Evolutionary conservation across 2,329 filamentous ascomycete genomes (phyloP).

Genomic region (Elsinoe australis): DNA sequence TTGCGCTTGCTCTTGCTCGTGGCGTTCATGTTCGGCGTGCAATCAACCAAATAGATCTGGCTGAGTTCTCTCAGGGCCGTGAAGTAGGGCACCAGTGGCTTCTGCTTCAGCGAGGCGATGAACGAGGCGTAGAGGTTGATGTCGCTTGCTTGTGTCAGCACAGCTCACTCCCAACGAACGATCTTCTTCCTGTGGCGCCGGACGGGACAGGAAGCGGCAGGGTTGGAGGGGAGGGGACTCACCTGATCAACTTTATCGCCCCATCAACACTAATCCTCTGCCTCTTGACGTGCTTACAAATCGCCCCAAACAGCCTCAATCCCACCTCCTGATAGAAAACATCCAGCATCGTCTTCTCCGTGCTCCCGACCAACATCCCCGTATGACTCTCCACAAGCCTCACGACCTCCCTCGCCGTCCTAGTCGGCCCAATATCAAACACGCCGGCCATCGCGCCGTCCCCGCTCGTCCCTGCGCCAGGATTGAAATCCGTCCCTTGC

Average conservation of each 20-base stretch:
- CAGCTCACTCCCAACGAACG: too few relatives aligned
- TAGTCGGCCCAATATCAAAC: conserved; percentile 63
- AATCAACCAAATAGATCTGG: conserved; percentile 88
- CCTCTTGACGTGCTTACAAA: conserved; percentile 96
- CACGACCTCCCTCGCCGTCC: conserved; percentile 71
- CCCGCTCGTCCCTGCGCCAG: too few relatives aligned
- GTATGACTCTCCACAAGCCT: conserved; percentile 83
- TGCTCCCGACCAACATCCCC: conserved; percentile 85
- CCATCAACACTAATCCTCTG: conserved; percentile 87
- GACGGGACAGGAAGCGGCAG: background rate
- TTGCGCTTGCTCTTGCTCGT: conserved; percentile 35
- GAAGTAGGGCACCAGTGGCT: conserved; percentile 81
- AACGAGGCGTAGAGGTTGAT: conserved; percentile 91
- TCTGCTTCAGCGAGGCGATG: conserved; percentile 71
- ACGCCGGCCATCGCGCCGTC: conserved; percentile 26
- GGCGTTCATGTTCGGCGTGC: conserved; percentile 27
- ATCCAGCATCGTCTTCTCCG: conserved; percentile 95
- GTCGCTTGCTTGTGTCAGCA: conserved; percentile 52
- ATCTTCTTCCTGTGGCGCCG: too few relatives aligned
- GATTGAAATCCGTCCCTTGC: conserved; percentile 82
- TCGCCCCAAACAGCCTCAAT: conserved; percentile 76
- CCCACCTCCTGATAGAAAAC: conserved; percentile 98
- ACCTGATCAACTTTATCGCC: conserved; percentile 79
- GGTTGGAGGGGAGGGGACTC: conserved; percentile 21
- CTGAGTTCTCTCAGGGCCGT: conserved; percentile 82